Evolutionary conservation across 768 basidiomycete genomes (phyloP).

Genomic region (Serpula lacrymans): DNA sequence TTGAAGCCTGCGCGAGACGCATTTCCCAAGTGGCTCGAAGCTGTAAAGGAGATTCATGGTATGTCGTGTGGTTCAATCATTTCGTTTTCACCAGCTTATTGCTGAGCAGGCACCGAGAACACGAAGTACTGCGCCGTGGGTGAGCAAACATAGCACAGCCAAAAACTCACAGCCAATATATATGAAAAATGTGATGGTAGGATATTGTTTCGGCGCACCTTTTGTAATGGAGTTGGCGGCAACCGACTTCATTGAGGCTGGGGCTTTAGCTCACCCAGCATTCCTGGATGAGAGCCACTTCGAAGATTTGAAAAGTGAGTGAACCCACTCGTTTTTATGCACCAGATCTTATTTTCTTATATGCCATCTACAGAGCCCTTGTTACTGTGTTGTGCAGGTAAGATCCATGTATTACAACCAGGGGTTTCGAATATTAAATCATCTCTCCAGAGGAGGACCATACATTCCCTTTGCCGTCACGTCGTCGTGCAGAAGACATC

Average conservation of each 20-base stretch:
- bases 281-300: slow-evolving; percentile 47
- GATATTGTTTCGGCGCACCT: slow-evolving; percentile 50
- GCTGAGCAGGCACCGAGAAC: not conserved
- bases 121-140: slow-evolving; percentile 37
- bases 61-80: not conserved
- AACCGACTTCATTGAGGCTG: slow-evolving; percentile 38
- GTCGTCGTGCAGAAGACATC: slow-evolving; percentile 55
- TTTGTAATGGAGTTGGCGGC: slow-evolving; percentile 40
- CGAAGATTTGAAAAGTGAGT: slow-evolving; percentile 39
- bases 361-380: slow-evolving; percentile 16
- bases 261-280: slow-evolving; percentile 50
- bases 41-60: slow-evolving; percentile 43
- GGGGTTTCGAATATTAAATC: no score
- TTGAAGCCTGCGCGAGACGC: slow-evolving; percentile 31
- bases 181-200: no score
- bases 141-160: slow-evolving; percentile 13
- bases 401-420: slow-evolving; percentile 3
- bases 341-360: not conserved
- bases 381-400: slow-evolving; percentile 21
- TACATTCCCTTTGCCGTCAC: slow-evolving; percentile 50
- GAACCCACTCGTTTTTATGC: not conserved
- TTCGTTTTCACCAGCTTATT: not conserved
- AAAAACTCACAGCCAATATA: not conserved
- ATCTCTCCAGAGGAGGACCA: no score
- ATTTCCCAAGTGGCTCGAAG: slow-evolving; percentile 44